Evolutionary conservation across 352 stramenopile genomes (phyloP), one percentile per base, ranked within the genome.

Genomic region (Pythium monospermum): DNA sequence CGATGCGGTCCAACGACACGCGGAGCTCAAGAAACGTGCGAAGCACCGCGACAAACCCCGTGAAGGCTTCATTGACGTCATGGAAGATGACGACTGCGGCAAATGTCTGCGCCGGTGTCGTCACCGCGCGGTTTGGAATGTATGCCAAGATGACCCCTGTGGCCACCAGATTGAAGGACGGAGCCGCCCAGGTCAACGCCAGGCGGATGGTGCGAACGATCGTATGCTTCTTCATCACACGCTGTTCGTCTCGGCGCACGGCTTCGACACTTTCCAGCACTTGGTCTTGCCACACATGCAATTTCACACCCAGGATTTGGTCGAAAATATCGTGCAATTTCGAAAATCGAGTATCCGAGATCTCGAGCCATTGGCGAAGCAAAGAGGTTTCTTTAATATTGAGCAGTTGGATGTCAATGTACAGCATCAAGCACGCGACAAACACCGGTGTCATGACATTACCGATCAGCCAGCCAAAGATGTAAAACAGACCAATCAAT

Each of bases 251-350:
- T 11, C 55, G 36, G 4, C 76, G 64, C 16, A 73, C 64, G 1
- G 31, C 30, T 21, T 75, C 61, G 37, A 85, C 59, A 19, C 69
- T 73, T 2, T 57, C 49, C 28, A 81, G 54, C 42, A 72, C 71
- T 31, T 67, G 75, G 38, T 76, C 65, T 54, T 87, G 69, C 76
- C 76, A 87, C 3, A 68, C 59, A 12, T 77, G 80, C 0, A 87
- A 47, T 16, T 87, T 87, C 16, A 68, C 49, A 6, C 54, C 53
- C 6, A 67, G 42, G 38, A 67, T 58, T 18, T 58, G 41, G 35
- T 58, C 46, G 53, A 67, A 67, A 19, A 61, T 61, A 7, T 32
- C 19, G 26, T 55, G 53, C 6, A 67, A 38, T 25, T 51, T 49
- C 6, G 25, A 52, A 28, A 67, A 62, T 11, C 53, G 48, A 6